Base-by-base conservation (phyloP, 228 moss, liverwort and hornwort genomes). In the Sphagnum magellanicum region DNA sequence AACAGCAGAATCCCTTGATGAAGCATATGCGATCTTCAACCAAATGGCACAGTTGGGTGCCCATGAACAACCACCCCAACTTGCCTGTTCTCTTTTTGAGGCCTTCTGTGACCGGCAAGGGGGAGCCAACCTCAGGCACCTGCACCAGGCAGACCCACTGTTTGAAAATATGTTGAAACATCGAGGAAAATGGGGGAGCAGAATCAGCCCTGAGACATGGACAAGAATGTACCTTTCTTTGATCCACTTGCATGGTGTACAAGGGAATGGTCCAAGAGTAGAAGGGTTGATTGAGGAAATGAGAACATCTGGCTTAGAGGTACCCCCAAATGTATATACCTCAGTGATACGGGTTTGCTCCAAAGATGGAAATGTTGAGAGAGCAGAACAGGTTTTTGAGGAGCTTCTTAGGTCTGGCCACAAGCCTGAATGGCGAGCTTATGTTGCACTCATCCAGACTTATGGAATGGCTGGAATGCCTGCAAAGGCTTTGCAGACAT, bases 1-100 rank as follows among this genome's bases (percentile, higher is more conserved):
- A 59, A 62, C 79, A 53, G 77, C 81, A 16, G 77, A 83, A 67
- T 87, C 98, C 15, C 49, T 83, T 4, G 79, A 77, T 48, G 81
- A 86, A 71, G 94, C 92, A 58, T 92, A 81, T 65, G 69, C 69
- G 63, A 84, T 98, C 6, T 94, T 85, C 64, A 89, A 79, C 61
- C 98, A 94, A 80, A 98, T 98, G 98, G 84, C 63, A 77, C 90
- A 94, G 74, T 58, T 94, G 64, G 98, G 90, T 10, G 80, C 85
- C 13, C 79, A 98, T 64, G 84, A 94, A 60, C 94, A 94, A 63
- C 90, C 94, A 51, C 84, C 90, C 66, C 73, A 87, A 32, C 73
- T 94, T 64, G 86, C 87, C 7, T 87, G 78, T 66, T 62, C 71
- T 4, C 74, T 98, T 58, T 98, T 98, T 71, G 75, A 92, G 59